Percentiles rank a stretch among this genome's conserved stretches.
phyloP scores from a whole-genome alignment of 108 stramenopile genomes.

The Epipyxis sp. region DNA sequence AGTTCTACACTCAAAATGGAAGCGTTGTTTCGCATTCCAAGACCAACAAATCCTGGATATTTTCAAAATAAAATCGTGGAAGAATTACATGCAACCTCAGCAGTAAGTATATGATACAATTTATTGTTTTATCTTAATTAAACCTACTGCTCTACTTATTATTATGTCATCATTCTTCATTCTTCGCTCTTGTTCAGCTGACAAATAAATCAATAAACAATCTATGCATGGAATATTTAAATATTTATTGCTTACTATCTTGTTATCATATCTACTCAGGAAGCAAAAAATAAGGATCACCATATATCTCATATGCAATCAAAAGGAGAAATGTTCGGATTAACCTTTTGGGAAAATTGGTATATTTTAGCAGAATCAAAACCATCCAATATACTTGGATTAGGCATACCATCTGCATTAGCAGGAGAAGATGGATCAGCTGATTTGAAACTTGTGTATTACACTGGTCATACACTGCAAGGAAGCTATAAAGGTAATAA shows the following conservation, averaged over 20 bases:
- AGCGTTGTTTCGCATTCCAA: neutral
- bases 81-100: neutral
- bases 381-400: conserved; percentile 49
- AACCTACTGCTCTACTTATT: no score
- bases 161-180: no score
- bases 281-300: neutral
- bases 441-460: conserved; percentile 87
- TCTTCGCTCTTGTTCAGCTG: no score
- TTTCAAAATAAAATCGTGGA: neutral
- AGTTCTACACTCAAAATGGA: neutral
- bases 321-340: conserved; percentile 85
- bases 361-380: conserved; percentile 80
- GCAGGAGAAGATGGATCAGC: neutral
- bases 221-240: no score
- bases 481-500: conserved; percentile 78
- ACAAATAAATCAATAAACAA: no score
- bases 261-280: no score
- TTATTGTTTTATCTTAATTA: no score
- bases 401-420: neutral
- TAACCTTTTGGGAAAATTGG: conserved; percentile 96
- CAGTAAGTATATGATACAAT: no score
- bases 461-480: conserved; percentile 92
- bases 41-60: neutral
- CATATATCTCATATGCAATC: conserved; percentile 40
- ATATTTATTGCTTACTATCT: no score